phyloP scores from a whole-genome alignment of 306 rosid genomes.

The Corylus heterophylla region DNA sequence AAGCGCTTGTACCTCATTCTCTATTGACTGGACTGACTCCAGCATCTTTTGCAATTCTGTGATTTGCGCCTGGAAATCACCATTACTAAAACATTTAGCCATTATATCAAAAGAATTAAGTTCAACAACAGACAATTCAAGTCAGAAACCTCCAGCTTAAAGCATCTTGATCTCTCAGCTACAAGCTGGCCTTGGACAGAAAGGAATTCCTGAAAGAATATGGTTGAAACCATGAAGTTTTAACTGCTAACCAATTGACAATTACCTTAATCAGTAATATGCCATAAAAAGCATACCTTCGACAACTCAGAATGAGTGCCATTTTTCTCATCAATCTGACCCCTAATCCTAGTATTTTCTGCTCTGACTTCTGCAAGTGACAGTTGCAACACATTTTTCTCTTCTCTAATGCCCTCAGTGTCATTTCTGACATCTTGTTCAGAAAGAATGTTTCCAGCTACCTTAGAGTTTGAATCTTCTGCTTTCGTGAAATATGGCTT shows the following conservation, averaged over 20 bases:
- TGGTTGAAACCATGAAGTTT: constrained; percentile 29
- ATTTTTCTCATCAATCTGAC: constrained; percentile 66
- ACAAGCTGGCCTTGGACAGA: constrained; percentile 91
- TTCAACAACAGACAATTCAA: background rate
- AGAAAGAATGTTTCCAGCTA: constrained; percentile 36
- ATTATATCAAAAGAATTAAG: constrained; percentile 7
- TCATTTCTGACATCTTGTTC: constrained; percentile 35
- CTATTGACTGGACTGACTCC: constrained; percentile 76
- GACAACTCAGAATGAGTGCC: constrained; percentile 78
- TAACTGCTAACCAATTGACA: background rate
- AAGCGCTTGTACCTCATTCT: constrained; percentile 76
- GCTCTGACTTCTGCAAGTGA: constrained; percentile 61
- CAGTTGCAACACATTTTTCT: constrained; percentile 52
- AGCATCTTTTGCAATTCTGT: constrained; percentile 69
- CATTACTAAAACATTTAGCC: constrained; percentile 10
- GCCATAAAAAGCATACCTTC: constrained; percentile 51
- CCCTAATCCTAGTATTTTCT: constrained; percentile 63
- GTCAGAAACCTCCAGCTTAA: constrained; percentile 72
- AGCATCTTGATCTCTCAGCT: constrained; percentile 96
- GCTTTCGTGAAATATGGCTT: constrained; percentile 52
- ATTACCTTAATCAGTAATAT: constrained; percentile 20
- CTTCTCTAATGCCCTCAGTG: constrained; percentile 59
- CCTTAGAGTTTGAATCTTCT: constrained; percentile 45
- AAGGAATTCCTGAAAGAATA: constrained; percentile 72
- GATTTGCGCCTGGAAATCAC: constrained; percentile 78